These are phyloP conservation scores for Kuraishia hungarica DNA, from an alignment of 805 yeast genomes.

Conservation along the genomic window DNA sequence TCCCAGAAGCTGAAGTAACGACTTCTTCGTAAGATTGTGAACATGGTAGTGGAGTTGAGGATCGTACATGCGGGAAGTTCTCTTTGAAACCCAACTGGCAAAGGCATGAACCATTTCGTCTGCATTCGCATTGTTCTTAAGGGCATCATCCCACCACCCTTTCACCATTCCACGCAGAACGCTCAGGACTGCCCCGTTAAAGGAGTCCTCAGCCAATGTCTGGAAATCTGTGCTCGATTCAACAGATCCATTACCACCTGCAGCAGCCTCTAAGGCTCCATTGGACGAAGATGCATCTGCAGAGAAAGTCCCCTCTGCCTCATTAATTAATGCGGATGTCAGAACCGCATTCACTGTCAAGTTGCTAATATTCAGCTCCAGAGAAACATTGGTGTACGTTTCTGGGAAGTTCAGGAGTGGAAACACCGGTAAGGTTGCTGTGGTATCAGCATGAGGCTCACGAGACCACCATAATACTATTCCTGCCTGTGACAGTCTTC, in stretches of 20 bases:
- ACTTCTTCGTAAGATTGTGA: constrained; percentile 76
- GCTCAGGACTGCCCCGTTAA: constrained; percentile 64
- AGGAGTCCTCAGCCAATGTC: constrained; percentile 73
- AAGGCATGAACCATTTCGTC: constrained; percentile 77
- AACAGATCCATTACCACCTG: background rate
- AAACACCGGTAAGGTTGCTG: constrained; percentile 33
- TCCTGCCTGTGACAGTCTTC: constrained; percentile 55
- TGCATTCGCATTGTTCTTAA: constrained; percentile 57
- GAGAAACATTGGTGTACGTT: constrained; percentile 63
- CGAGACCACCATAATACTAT: constrained; percentile 94
- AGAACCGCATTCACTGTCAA: constrained; percentile 79
- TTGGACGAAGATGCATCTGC: constrained; percentile 34
- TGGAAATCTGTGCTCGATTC: constrained; percentile 6
- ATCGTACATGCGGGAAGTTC: constrained; percentile 68
- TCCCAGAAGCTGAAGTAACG: constrained; percentile 69
- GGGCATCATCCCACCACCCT: constrained; percentile 91
- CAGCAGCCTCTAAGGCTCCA: constrained; percentile 6
- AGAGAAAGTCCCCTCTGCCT: constrained; percentile 79
- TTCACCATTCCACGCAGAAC: constrained; percentile 70
- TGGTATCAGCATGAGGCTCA: constrained; percentile 48
- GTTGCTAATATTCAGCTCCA: constrained; percentile 75
- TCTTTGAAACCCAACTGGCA: constrained; percentile 79
- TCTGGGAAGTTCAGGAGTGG: constrained; percentile 74
- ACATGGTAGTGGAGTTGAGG: constrained; percentile 77
- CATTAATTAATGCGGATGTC: constrained; percentile 76